These are phyloP conservation scores for Lachnellula cervina DNA, from an alignment of 2,329 filamentous ascomycete genomes.

Conservation along the genomic window DNA sequence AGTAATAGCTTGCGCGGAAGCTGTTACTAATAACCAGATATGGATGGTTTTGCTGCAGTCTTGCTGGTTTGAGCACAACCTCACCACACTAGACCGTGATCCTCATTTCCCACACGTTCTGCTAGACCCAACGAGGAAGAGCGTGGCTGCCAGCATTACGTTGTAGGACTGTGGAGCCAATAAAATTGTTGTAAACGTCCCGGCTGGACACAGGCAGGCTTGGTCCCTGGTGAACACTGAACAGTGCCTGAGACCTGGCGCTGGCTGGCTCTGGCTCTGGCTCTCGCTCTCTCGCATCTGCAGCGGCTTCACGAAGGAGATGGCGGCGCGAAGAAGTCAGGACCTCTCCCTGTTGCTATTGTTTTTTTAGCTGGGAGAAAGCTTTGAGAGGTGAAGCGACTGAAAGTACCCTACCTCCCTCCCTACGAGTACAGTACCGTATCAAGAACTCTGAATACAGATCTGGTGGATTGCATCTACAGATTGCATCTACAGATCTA, in stretches of 20 bases:
- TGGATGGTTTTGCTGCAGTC: conserved; percentile 12
- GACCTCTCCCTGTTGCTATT: not conserved
- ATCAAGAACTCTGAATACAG: too few species aligned
- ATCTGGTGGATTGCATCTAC: too few species aligned
- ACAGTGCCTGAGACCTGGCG: too few species aligned
- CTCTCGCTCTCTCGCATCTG: not conserved
- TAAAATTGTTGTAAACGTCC: conserved; percentile 1
- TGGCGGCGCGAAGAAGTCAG: not conserved
- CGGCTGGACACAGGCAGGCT: not conserved
- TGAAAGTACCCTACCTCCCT: too few species aligned
- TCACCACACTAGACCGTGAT: not conserved
- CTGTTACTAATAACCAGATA: conserved; percentile 6
- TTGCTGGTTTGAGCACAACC: not conserved
- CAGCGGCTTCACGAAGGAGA: not conserved
- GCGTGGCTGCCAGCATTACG: not conserved
- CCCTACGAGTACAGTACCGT: too few species aligned
- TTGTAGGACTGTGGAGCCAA: conserved; percentile 1
- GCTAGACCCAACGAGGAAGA: conserved; percentile 8
- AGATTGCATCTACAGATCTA: too few species aligned
- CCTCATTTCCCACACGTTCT: conserved; percentile 13
- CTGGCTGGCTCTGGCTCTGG: not conserved
- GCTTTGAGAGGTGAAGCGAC: not conserved
- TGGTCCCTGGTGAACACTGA: not conserved
- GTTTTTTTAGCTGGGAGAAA: not conserved
- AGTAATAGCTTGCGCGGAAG: not conserved